A percentile compares a stretch with the other conserved stretches of the same genome.
phyloP scores from a whole-genome alignment of 805 yeast species.

The Huiozyma sinensis region DNA sequence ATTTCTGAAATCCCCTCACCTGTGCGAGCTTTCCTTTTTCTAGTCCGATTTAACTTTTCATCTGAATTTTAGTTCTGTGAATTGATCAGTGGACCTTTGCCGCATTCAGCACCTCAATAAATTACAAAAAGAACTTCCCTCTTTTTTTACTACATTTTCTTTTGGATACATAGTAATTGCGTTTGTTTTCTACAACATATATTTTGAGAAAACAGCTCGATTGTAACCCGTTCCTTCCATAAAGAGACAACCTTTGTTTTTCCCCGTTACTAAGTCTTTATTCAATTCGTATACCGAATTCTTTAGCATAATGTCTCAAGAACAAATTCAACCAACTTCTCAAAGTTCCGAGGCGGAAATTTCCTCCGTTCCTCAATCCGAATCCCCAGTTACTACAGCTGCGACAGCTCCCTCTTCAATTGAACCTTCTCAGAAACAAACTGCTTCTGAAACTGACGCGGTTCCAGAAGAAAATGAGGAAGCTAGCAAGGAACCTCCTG shows the following conservation, averaged over 20 bases:
- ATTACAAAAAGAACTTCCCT: too few species aligned
- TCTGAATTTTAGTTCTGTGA: too few species aligned
- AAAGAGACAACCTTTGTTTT: not conserved
- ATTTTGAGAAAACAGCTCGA: too few species aligned
- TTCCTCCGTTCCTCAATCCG: not conserved
- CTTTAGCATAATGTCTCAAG: not conserved
- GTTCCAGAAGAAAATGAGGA: not conserved
- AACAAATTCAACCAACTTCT: not conserved
- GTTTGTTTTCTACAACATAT: too few species aligned
- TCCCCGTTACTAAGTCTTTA: not conserved
- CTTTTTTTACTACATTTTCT: too few species aligned
- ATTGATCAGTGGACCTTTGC: too few species aligned
- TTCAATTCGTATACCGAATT: not conserved
- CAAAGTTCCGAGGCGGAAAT: constrained; percentile 4
- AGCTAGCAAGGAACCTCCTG: constrained; percentile 10
- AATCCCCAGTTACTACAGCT: not conserved
- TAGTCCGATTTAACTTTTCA: too few species aligned
- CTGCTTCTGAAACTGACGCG: not conserved
- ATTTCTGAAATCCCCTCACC: too few species aligned
- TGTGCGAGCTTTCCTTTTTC: too few species aligned
- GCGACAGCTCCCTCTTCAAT: not conserved
- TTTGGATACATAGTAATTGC: too few species aligned
- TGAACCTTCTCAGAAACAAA: not conserved
- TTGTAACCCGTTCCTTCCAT: not conserved
- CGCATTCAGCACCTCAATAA: too few species aligned